phyloP scores from a whole-genome alignment of 139 green algal genomes.

The Haematococcus sp. region DNA sequence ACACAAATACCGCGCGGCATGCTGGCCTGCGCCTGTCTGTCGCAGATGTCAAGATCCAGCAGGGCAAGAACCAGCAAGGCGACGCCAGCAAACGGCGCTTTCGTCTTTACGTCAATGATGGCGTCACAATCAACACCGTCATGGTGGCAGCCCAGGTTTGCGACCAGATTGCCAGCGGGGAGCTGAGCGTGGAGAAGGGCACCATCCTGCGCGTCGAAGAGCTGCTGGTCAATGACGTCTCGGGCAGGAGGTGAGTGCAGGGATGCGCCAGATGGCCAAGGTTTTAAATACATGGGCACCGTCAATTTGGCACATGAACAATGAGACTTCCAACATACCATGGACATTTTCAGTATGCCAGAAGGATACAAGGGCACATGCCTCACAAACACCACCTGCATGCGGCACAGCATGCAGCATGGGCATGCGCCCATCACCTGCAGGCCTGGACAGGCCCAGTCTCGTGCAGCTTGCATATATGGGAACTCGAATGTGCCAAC shows the following conservation, averaged over 20 bases:
- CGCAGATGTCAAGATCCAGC: neutral
- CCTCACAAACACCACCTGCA: too few relatives aligned
- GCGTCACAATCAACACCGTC: constrained; percentile 32
- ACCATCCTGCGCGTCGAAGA: constrained; percentile 67
- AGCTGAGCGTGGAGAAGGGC: constrained; percentile 36
- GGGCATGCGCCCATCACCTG: too few relatives aligned
- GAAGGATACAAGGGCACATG: too few relatives aligned
- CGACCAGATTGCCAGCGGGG: constrained; percentile 37
- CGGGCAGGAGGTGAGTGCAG: constrained; percentile 41
- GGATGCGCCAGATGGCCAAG: neutral
- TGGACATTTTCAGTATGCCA: too few relatives aligned
- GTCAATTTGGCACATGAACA: neutral
- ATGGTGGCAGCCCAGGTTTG: constrained; percentile 86
- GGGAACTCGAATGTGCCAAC: too few relatives aligned
- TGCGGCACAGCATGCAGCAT: too few relatives aligned
- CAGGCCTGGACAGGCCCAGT: too few relatives aligned
- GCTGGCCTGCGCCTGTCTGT: neutral
- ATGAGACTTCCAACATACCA: too few relatives aligned
- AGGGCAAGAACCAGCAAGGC: neutral
- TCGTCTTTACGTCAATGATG: constrained; percentile 33
- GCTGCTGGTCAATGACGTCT: constrained; percentile 61
- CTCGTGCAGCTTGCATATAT: neutral
- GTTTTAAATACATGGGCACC: neutral
- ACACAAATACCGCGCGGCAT: too few relatives aligned
- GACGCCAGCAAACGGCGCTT: constrained; percentile 10